Base-by-base conservation (phyloP, 2,329 filamentous ascomycete genomes). In the Lasiodiplodia hormozganensis region DNA sequence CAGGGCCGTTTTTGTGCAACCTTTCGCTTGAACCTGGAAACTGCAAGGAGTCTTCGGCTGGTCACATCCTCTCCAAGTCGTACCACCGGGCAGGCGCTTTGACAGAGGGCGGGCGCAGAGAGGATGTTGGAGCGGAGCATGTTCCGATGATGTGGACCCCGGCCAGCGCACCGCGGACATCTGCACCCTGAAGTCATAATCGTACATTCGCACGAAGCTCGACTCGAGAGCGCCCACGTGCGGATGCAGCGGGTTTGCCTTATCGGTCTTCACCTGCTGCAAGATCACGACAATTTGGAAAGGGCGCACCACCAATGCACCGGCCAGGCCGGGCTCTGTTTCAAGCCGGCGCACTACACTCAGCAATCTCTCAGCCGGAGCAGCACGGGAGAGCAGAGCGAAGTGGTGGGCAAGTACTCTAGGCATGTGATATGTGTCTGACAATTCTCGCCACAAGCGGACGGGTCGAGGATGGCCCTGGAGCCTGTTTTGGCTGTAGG, bases 381-480 rank as follows among this genome's bases (percentile, higher is more conserved):
- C 36, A 38, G 40, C 40, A n/a, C 56, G 36, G 56, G 56, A 25
- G 14, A 23, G 56, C 57, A 49, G 40, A 3, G 60, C 47, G 60
- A 64, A 23, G 47, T 52, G 60, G 60, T 38, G 60, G 60, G 60
- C n/a, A 64, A 52, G 60, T 23, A 64, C 43, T 52, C 60, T 52
- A 64, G 43, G 60, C 60, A 64, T 64, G 60, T 64, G 60, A 64
- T 52, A 52, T 52, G 47, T 64, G 47, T 64, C 60, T 64, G 60
- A 52, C 47, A 52, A 18, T 16, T 21, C 31, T 64, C 47, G 60
- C 60, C 60, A 64, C 40, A 36, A 51, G 23, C 6, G 43, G 58
- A 51, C 56, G 56, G 56, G 23, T 16, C n/a, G n/a, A n/a, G 10
- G 40, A 11, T 60, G 38, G 56, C 12, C 23, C 47, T 7, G 58